Evolutionary conservation across 306 rosid genomes (phyloP).

Genomic region (Nissolia schottii): DNA sequence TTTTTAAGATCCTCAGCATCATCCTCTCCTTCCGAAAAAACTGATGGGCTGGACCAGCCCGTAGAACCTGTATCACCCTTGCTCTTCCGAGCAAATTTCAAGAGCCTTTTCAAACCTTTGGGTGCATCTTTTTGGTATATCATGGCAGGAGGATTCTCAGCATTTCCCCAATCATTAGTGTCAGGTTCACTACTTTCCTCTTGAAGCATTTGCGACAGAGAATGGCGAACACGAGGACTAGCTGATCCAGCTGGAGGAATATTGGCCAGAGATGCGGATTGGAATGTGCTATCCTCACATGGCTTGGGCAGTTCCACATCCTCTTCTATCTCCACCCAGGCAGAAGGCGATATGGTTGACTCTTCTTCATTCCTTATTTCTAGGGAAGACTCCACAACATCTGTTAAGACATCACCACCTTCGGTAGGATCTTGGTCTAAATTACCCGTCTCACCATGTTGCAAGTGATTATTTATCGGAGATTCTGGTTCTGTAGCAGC

Average conservation of each 20-base stretch:
- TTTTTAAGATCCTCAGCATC: constrained; percentile 64
- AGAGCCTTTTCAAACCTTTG: constrained; percentile 89
- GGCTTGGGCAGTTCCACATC: constrained; percentile 52
- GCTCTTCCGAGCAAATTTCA: constrained; percentile 93
- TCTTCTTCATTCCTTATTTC: constrained; percentile 62
- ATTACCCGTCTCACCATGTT: constrained; percentile 38
- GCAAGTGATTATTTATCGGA: constrained; percentile 42
- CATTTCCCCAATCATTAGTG: constrained; percentile 83
- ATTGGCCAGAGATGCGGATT: constrained; percentile 42
- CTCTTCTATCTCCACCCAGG: constrained; percentile 93
- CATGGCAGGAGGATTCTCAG: constrained; percentile 82
- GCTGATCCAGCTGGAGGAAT: constrained; percentile 43
- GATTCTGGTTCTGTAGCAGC: constrained; percentile 44
- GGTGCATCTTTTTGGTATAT: constrained; percentile 87
- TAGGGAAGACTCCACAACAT: constrained; percentile 44
- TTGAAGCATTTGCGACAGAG: constrained; percentile 96
- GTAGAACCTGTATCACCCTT: constrained; percentile 69
- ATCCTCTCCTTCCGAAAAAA: constrained; percentile 98
- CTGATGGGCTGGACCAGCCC: constrained; percentile 93
- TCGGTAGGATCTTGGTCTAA: constrained; percentile 40
- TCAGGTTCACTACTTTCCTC: constrained; percentile 91
- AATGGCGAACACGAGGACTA: constrained; percentile 87
- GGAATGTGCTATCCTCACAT: constrained; percentile 41
- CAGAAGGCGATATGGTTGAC: constrained; percentile 67
- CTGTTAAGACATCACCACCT: constrained; percentile 32